phyloP scores from a whole-genome alignment of 805 yeast species.

The Candida anglica region DNA sequence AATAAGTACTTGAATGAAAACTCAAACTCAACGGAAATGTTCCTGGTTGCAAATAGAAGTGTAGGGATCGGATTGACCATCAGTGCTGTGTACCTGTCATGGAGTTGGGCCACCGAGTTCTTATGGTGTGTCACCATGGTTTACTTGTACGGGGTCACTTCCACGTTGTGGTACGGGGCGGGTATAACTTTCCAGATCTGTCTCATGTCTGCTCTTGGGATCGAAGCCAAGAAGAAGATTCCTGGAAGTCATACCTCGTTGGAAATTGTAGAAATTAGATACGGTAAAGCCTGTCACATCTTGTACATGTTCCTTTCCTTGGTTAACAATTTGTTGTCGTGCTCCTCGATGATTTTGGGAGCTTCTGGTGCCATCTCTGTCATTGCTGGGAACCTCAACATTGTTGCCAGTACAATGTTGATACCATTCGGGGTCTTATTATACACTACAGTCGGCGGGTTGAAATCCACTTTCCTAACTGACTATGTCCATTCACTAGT shows the following conservation, averaged over 20 bases:
- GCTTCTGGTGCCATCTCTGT: slow-evolving; percentile 24
- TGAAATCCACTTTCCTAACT: slow-evolving; percentile 48
- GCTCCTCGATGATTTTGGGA: slow-evolving; percentile 23
- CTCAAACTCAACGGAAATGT: slow-evolving; percentile 22
- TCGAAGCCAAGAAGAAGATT: slow-evolving; percentile 24
- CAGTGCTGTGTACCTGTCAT: no score
- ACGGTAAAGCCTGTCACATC: slow-evolving; percentile 19
- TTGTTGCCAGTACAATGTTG: no score
- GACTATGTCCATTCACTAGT: slow-evolving; percentile 35
- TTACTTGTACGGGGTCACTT: no score
- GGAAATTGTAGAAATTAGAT: slow-evolving; percentile 24
- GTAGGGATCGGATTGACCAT: no score
- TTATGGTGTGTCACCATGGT: no score
- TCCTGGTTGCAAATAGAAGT: slow-evolving; percentile 23
- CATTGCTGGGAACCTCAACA: slow-evolving; percentile 23
- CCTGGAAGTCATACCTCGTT: slow-evolving; percentile 27
- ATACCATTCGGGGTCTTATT: slow-evolving; percentile 39
- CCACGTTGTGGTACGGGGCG: no score
- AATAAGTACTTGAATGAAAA: slow-evolving; percentile 19
- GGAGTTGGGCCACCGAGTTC: no score
- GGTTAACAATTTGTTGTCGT: slow-evolving; percentile 19
- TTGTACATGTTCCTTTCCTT: slow-evolving; percentile 21
- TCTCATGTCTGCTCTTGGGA: slow-evolving; percentile 20
- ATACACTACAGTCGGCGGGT: slow-evolving; percentile 48
- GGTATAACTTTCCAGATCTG: slow-evolving; percentile 23